phyloP scores from a whole-genome alignment of 2,329 filamentous ascomycete species.

The Colletotrichum sp. region DNA sequence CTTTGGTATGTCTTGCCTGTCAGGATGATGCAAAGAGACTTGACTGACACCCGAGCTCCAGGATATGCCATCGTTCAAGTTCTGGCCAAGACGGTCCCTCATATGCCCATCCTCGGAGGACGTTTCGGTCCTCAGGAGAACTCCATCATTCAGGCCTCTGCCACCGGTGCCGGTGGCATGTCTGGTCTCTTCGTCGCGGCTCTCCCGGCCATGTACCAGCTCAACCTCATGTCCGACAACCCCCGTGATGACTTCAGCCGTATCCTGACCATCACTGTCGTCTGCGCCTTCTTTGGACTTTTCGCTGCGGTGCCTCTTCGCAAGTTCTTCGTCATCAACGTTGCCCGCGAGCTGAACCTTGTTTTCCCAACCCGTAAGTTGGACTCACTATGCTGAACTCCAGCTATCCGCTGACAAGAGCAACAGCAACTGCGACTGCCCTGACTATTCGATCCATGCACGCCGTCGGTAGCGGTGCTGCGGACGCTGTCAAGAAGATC shows the following conservation, averaged over 20 bases:
- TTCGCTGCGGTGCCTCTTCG: conserved; percentile 67
- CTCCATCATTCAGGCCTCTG: conserved; percentile 64
- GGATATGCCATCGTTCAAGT: conserved; percentile 40
- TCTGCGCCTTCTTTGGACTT: conserved; percentile 67
- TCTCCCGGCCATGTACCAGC: conserved; percentile 63
- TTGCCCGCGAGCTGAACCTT: conserved; percentile 62
- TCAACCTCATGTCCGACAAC: conserved; percentile 50
- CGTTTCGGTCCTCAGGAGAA: conserved; percentile 65
- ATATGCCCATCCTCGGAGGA: conserved; percentile 56
- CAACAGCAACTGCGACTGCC: conserved; percentile 56
- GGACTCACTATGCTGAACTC: background rate
- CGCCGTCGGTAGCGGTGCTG: conserved; percentile 53
- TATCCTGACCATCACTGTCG: conserved; percentile 63
- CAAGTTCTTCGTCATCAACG: conserved; percentile 71
- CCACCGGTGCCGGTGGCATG: conserved; percentile 62
- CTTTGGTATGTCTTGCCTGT: conserved; percentile 57
- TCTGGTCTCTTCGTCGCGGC: conserved; percentile 64
- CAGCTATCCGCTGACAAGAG: background rate
- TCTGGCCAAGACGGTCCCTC: conserved; percentile 44
- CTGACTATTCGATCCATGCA: conserved; percentile 68
- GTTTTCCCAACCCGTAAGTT: conserved; percentile 55
- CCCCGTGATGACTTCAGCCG: conserved; percentile 60
- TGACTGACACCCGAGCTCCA: conserved; percentile 31
- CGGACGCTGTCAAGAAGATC: conserved; percentile 59
- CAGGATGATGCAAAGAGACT: background rate